Evolutionary conservation across 768 basidiomycete genomes (phyloP).

Genomic region (Kwoniella mangroviensis): DNA sequence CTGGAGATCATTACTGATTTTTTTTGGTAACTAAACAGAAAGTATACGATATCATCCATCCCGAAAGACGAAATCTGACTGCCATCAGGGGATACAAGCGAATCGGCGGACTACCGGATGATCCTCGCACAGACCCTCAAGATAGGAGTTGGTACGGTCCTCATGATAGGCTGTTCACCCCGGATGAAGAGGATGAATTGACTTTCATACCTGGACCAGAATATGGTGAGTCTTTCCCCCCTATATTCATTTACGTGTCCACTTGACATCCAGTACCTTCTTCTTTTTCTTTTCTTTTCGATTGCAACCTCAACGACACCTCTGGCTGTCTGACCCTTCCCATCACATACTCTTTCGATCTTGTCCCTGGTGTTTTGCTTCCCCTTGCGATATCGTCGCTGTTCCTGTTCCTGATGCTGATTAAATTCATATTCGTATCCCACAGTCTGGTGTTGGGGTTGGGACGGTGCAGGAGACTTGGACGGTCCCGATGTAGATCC

Average conservation of each 20-base stretch:
- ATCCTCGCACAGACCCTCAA: conserved; percentile 94
- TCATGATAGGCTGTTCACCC: conserved; percentile 89
- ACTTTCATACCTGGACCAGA: conserved; percentile 80
- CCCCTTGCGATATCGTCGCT: neutral
- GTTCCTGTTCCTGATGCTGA: neutral
- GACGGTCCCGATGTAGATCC: conserved; percentile 98
- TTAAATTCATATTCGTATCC: neutral
- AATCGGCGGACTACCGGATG: conserved; percentile 94
- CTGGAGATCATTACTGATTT: neutral
- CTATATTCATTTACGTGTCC: too few species aligned
- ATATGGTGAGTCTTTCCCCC: conserved; percentile 68
- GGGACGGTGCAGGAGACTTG: conserved; percentile 97
- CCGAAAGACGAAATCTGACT: conserved; percentile 84
- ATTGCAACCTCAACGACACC: too few species aligned
- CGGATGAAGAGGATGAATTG: conserved; percentile 79
- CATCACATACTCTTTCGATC: too few species aligned
- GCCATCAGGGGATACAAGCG: conserved; percentile 91
- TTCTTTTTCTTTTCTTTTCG: too few species aligned
- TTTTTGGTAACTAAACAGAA: conserved; percentile 61
- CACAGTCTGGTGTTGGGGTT: conserved; percentile 99
- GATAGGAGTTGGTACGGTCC: conserved; percentile 97
- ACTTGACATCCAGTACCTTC: too few species aligned
- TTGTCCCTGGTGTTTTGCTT: neutral
- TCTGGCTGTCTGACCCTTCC: too few species aligned
- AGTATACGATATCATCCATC: conserved; percentile 95